Evolutionary conservation across 2,329 filamentous ascomycete species (phyloP), one percentile per base, ranked within the genome.

Genomic region (Ambrosiella xylebori): DNA sequence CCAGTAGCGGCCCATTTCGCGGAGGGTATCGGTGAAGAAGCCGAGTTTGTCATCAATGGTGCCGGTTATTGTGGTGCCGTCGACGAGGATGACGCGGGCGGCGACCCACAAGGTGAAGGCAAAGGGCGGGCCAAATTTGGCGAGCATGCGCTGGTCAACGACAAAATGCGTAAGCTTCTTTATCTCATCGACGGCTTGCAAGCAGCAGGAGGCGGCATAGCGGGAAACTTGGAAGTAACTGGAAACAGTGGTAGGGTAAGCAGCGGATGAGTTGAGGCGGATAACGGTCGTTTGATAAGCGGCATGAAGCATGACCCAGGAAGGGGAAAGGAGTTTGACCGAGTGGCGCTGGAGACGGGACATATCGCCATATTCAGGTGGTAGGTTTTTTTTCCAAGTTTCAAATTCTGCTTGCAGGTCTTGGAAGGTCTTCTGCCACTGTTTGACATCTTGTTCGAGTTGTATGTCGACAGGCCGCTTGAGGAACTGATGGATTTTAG

Each of bases 51-150:
- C 81, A 59, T 86, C 86, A 41, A 95, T 76, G 61, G 85, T 86
- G 67, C 86, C 86, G 63, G 93, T 87, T 58, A 94, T 88, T 0
- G 89, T 95, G 7, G 87, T 93, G 35, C 88, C 88, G 68, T 95
- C 89, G 2, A 96, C 90, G 7, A 95, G 81, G 4, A 95, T 75
- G 2, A 95, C 76, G 2, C 90, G 84, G 5, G 90, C 88, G 2
- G 87, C 88, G 13, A 95, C 90, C 90, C 90, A 95, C 1, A 95
- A 75, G 0, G 87, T 89, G 66, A 95, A 96, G 2, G 89, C 89
- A 67, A 95, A 95, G 0, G 88, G 89, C 0, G 89, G 89, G 0
- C 90, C 90, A 13, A 95, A 79, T 67, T 89, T 89, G 54, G 81
- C 76, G 17, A 95, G 75, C 67, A 95, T 78, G 56, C 78, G 77